These are phyloP conservation scores for Lagenidium sp. DNA, from an alignment of 352 stramenopile species.

Conservation along the genomic window DNA sequence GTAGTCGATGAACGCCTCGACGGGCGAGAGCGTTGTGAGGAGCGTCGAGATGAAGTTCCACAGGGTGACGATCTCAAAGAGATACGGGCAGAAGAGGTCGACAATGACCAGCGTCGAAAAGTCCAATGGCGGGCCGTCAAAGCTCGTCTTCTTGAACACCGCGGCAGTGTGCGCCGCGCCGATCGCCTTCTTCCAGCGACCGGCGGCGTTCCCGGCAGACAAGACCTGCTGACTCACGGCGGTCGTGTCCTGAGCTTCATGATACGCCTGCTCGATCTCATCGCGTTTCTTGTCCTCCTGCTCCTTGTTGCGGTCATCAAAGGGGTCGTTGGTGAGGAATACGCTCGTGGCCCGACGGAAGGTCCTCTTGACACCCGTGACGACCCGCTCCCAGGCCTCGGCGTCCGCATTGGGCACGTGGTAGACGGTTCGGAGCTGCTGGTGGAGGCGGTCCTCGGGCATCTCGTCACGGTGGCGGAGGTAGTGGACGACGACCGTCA, in stretches of 20 bases:
- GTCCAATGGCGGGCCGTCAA: conserved; percentile 71
- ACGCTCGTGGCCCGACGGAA: conserved; percentile 27
- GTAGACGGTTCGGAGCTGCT: conserved; percentile 33
- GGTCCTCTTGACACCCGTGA: conserved; percentile 25
- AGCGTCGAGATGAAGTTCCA: conserved; percentile 53
- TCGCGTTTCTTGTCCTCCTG: conserved; percentile 56
- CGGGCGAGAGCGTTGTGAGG: conserved; percentile 47
- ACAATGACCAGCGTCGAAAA: conserved; percentile 81
- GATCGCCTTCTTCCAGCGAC: conserved; percentile 69
- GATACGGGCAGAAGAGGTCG: conserved; percentile 70
- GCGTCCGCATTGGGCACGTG: conserved; percentile 46
- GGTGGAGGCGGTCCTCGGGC: conserved; percentile 66
- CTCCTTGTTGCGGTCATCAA: conserved; percentile 70
- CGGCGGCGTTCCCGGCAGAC: conserved; percentile 15
- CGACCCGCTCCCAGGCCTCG: conserved; percentile 45
- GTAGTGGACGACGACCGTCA: conserved; percentile 82
- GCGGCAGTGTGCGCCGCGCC: conserved; percentile 53
- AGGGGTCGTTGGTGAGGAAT: conserved; percentile 57
- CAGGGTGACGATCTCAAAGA: conserved; percentile 76
- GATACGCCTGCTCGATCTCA: conserved; percentile 50
- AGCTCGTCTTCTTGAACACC: conserved; percentile 68
- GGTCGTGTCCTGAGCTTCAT: conserved; percentile 29
- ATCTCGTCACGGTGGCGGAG: conserved; percentile 70
- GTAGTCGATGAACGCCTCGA: conserved; percentile 76
- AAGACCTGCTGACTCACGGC: conserved; percentile 6